Evolutionary conservation across 768 basidiomycete genomes (phyloP).

Genomic region (Zangia roseola): DNA sequence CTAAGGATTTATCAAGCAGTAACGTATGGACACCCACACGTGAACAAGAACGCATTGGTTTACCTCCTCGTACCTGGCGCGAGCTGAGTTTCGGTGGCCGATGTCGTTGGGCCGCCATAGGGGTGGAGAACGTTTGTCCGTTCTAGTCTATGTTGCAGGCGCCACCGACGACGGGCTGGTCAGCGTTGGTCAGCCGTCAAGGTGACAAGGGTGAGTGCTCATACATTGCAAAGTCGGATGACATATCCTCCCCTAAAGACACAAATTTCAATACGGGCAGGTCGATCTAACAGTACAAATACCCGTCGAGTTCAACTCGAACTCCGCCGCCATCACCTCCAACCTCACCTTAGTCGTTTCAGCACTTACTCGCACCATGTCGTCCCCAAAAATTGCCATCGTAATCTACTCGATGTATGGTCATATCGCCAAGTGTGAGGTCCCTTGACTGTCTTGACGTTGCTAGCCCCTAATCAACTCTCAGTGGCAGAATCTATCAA

Average conservation of each 20-base stretch:
- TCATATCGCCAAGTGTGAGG: slow-evolving; percentile 66
- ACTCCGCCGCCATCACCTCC: neutral
- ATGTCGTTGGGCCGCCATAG: slow-evolving; percentile 2
- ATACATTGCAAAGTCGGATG: neutral
- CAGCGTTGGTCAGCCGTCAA: neutral
- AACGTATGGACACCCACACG: neutral
- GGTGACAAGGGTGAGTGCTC: neutral
- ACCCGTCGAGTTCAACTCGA: too few species aligned
- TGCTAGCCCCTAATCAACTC: slow-evolving; percentile 6
- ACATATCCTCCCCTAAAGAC: slow-evolving; percentile 11
- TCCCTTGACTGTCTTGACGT: neutral
- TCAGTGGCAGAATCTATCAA: slow-evolving; percentile 59
- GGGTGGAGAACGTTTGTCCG: neutral
- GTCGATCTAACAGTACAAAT: slow-evolving; percentile 9
- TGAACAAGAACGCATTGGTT: too few species aligned
- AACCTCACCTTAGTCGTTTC: neutral
- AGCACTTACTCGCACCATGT: slow-evolving; percentile 30
- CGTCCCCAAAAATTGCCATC: slow-evolving; percentile 61
- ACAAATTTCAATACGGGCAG: neutral
- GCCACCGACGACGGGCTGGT: neutral
- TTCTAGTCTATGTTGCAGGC: neutral
- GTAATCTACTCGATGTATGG: slow-evolving; percentile 75
- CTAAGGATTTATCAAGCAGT: slow-evolving; percentile 2
- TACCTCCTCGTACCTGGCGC: neutral
- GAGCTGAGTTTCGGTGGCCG: slow-evolving; percentile 5